A percentile compares a stretch with the other conserved stretches of the same genome.
These are phyloP conservation scores for Gymnopilus junonius DNA, from an alignment of 768 basidiomycete species.

Conservation along the genomic window DNA sequence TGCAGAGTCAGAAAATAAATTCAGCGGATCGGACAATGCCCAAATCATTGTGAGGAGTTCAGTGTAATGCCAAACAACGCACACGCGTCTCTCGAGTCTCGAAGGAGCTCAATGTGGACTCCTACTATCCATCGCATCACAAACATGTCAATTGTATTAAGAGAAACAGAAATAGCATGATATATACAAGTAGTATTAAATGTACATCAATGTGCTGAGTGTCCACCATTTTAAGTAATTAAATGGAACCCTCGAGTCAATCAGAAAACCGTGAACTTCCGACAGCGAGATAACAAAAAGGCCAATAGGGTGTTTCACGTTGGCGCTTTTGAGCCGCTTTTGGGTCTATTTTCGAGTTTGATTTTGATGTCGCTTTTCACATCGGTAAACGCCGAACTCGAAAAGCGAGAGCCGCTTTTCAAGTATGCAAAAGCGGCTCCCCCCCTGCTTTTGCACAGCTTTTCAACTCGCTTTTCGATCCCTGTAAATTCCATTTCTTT, in stretches of 20 bases:
- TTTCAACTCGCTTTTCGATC: too few relatives aligned
- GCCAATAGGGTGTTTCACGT: background rate
- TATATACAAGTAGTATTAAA: background rate
- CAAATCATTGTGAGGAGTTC: background rate
- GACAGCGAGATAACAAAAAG: background rate
- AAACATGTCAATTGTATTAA: too few relatives aligned
- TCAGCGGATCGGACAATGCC: background rate
- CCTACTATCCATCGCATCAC: too few relatives aligned
- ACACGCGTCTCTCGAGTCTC: background rate
- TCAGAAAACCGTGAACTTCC: background rate
- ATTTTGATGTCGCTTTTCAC: background rate
- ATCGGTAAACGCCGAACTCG: background rate
- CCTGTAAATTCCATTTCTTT: too few relatives aligned
- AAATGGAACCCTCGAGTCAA: background rate
- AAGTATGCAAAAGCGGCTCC: conserved; percentile 3
- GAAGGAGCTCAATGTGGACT: too few relatives aligned
- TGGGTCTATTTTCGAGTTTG: too few relatives aligned
- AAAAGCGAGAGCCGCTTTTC: background rate
- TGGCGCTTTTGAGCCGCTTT: conserved; percentile 2
- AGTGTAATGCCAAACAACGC: background rate
- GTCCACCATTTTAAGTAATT: background rate
- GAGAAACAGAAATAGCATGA: too few relatives aligned
- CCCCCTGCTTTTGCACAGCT: background rate
- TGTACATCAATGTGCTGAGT: background rate
- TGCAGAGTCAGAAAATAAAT: background rate